Conservation (phyloP, 352 stramenopile genomes). For the Phytopythium boreale region DNA sequence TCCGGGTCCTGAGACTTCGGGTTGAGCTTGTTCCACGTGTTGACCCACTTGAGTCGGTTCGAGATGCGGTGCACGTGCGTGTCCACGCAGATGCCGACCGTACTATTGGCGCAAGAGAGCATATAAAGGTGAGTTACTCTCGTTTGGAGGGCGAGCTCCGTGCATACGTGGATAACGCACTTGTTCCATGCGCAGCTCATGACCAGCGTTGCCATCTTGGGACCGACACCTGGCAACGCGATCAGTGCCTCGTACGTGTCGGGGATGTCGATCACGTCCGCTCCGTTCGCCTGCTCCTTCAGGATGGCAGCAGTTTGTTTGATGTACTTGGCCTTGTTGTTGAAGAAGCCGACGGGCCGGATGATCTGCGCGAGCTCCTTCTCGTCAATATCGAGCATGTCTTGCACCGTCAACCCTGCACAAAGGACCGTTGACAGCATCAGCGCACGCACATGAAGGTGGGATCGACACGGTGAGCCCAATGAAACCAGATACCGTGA, state of each 20-base stretch:
- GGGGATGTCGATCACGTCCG: conserved; percentile 88
- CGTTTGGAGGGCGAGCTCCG: background rate
- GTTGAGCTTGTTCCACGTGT: conserved; percentile 83
- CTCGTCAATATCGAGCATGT: conserved; percentile 84
- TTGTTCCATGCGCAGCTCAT: conserved; percentile 91
- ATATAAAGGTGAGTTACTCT: background rate
- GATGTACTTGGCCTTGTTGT: conserved; percentile 96
- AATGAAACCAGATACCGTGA: conserved; percentile 28
- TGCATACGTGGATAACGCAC: conserved; percentile 24
- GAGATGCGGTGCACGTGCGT: conserved; percentile 97
- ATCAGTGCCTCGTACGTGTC: conserved; percentile 88
- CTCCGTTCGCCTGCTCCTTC: conserved; percentile 24
- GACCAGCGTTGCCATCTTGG: conserved; percentile 97
- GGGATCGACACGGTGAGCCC: background rate
- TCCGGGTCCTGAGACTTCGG: conserved; percentile 87
- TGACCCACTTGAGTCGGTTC: conserved; percentile 94
- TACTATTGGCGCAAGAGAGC: conserved; percentile 24
- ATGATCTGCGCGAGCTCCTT: conserved; percentile 89
- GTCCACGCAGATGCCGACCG: conserved; percentile 94
- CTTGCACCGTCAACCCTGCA: conserved; percentile 81
- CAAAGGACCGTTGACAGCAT: background rate
- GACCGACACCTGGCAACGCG: conserved; percentile 91
- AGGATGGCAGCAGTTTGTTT: conserved; percentile 78
- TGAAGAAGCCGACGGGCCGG: conserved; percentile 93
- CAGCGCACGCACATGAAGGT: background rate